These are phyloP conservation scores for Brassica incana DNA, from an alignment of 345 rosid species.

Conservation along the genomic window DNA sequence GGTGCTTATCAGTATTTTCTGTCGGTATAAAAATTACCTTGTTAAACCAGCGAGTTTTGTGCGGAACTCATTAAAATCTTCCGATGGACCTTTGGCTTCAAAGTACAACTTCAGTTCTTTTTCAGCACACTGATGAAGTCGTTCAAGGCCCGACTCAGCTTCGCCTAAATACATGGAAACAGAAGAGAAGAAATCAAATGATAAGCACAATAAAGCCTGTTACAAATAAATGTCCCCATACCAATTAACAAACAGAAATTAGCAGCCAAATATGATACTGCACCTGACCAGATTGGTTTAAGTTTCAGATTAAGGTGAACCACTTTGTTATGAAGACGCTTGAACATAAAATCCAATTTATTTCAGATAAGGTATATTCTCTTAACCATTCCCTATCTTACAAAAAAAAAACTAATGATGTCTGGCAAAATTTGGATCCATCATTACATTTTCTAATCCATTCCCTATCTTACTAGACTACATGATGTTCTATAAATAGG, in stretches of 20 bases:
- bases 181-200: conserved; percentile 10
- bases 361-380: neutral
- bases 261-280: neutral
- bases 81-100: conserved; percentile 57
- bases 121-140: conserved; percentile 91
- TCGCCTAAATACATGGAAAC: conserved; percentile 51
- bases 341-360: neutral
- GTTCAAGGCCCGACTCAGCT: conserved; percentile 85
- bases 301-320: neutral
- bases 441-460: neutral
- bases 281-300: neutral
- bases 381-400: neutral
- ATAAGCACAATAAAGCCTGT: neutral
- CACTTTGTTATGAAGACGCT: neutral
- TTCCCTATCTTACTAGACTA: conserved; percentile 1
- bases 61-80: conserved; percentile 82
- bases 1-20: neutral
- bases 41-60: conserved; percentile 84
- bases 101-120: conserved; percentile 69
- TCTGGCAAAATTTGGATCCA: neutral
- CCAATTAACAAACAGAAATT: neutral
- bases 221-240: neutral
- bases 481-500: neutral
- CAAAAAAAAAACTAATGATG: neutral
- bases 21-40: conserved; percentile 45